phyloP scores from a whole-genome alignment of 192 early-diverging fungal species.

The Coemansia sp. region DNA sequence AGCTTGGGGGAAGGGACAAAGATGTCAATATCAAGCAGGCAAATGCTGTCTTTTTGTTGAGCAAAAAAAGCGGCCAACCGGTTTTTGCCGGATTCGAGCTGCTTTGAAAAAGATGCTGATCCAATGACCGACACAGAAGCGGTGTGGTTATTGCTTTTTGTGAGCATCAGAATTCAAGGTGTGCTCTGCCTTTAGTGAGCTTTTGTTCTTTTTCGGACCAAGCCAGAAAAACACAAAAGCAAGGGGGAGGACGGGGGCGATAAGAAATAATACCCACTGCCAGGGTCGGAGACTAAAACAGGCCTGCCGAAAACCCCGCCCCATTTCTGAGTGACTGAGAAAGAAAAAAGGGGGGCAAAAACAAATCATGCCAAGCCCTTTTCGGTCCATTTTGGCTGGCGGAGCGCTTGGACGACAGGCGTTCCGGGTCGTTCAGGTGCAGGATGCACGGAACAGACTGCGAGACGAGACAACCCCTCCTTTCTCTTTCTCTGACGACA shows the following conservation, averaged over 20 bases:
- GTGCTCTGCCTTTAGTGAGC: too few species aligned
- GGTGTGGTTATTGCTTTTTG: not conserved
- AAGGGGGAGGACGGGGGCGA: not conserved
- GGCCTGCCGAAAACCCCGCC: not conserved
- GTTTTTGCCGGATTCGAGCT: slow-evolving; percentile 9
- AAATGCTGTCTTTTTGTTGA: slow-evolving; percentile 1
- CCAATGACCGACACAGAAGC: slow-evolving; percentile 14
- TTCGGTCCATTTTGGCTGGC: not conserved
- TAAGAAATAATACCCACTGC: not conserved
- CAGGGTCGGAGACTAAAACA: slow-evolving; percentile 14
- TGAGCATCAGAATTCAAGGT: not conserved
- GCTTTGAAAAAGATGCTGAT: slow-evolving; percentile 3
- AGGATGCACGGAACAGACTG: not conserved
- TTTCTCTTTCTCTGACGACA: not conserved
- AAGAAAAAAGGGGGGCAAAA: not conserved
- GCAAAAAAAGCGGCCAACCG: slow-evolving; percentile 10
- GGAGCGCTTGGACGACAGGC: not conserved
- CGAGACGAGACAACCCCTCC: not conserved
- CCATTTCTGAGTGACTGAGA: not conserved
- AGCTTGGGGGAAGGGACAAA: not conserved
- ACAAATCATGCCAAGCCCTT: not conserved
- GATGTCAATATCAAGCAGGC: slow-evolving; percentile 1
- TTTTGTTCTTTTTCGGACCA: not conserved
- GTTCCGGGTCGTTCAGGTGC: not conserved
- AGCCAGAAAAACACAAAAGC: not conserved